phyloP scores from a whole-genome alignment of 345 rosid genomes.

The Ceriops zippeliana region DNA sequence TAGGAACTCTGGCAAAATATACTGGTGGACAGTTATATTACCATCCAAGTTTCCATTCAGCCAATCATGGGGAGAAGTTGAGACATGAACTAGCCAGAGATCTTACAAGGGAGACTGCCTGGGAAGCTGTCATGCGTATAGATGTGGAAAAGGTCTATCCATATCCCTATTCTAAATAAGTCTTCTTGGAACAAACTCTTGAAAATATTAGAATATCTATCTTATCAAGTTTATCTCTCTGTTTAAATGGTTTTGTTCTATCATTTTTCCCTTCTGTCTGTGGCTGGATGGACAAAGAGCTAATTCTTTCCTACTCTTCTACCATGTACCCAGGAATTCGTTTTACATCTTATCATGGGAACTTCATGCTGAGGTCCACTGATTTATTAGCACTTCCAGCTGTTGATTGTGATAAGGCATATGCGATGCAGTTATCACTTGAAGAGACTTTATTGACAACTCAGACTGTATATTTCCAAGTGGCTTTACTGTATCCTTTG shows the following conservation, averaged over 20 bases:
- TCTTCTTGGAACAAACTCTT: background rate
- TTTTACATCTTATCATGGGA: constrained; percentile 91
- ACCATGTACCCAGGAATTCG: constrained; percentile 62
- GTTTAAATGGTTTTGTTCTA: background rate
- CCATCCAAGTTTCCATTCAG: constrained; percentile 80
- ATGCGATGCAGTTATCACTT: constrained; percentile 84
- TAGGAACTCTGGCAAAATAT: constrained; percentile 92
- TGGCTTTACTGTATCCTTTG: constrained; percentile 96
- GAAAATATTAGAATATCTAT: background rate
- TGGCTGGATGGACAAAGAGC: background rate
- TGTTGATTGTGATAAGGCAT: constrained; percentile 98
- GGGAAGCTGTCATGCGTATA: constrained; percentile 99
- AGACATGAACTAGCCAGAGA: constrained; percentile 88
- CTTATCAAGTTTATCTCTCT: background rate
- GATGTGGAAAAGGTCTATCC: constrained; percentile 94
- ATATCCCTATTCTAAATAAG: background rate
- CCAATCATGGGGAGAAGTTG: constrained; percentile 72
- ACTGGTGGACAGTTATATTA: constrained; percentile 97
- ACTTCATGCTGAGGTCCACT: constrained; percentile 96
- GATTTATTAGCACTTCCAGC: constrained; percentile 96
- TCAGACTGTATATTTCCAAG: constrained; percentile 95
- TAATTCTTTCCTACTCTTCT: constrained; percentile 2
- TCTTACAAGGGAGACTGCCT: constrained; percentile 97
- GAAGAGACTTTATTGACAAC: constrained; percentile 93
- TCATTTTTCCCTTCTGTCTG: background rate